Conservation (phyloP, 2,329 filamentous ascomycete genomes). For the Xenoacremonium recifei region DNA sequence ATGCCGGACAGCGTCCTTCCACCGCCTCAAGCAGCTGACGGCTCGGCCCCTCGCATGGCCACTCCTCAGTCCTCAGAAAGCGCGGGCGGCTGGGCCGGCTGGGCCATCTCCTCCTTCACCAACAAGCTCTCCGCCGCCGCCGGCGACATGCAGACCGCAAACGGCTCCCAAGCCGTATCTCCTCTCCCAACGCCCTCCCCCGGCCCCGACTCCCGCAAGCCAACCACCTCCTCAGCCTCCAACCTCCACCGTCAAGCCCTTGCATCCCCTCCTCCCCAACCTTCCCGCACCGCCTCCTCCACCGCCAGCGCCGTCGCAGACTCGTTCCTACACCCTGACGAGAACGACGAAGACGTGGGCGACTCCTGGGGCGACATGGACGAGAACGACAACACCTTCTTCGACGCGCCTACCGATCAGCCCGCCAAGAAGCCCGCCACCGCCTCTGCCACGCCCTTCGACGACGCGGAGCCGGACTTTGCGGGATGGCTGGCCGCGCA, state of each 20-base stretch:
- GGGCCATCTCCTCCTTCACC: constrained; percentile 98
- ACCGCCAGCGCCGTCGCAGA: constrained; percentile 42
- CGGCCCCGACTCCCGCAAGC: constrained; percentile 35
- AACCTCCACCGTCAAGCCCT: constrained; percentile 60
- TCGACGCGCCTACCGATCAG: constrained; percentile 32
- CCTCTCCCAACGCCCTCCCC: constrained; percentile 41
- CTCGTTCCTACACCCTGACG: constrained; percentile 54
- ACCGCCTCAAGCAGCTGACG: constrained; percentile 54
- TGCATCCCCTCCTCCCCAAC: constrained; percentile 46
- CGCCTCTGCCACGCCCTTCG: constrained; percentile 55
- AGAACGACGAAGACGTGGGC: constrained; percentile 59
- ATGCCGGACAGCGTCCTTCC: constrained; percentile 82
- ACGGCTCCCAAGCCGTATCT: constrained; percentile 41
- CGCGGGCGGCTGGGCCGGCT: constrained; percentile 72
- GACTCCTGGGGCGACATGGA: constrained; percentile 76
- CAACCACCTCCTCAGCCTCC: constrained; percentile 52
- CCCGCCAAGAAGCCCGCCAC: constrained; percentile 30
- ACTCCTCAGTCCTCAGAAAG: constrained; percentile 67
- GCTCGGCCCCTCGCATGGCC: constrained; percentile 68
- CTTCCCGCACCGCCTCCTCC: constrained; percentile 49
- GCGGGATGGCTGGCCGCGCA: constrained; percentile 92
- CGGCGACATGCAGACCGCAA: constrained; percentile 74
- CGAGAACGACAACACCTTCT: constrained; percentile 50
- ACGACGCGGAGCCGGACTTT: constrained; percentile 92
- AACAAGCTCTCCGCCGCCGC: constrained; percentile 85